Conservation (phyloP, 2,329 filamentous ascomycete genomes). For the Exophiala alcalophila region DNA sequence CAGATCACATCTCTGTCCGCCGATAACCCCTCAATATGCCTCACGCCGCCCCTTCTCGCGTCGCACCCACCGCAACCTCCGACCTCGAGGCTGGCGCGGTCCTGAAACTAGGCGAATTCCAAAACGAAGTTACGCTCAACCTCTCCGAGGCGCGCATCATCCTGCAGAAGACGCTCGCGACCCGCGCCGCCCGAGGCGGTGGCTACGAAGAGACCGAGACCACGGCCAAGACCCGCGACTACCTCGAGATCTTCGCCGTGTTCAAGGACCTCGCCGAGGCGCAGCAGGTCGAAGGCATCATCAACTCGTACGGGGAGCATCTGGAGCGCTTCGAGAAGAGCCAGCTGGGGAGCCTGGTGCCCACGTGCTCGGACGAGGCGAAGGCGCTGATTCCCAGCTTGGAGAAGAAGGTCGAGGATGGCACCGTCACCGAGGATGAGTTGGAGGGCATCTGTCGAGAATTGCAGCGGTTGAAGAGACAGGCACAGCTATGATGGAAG, state of each 20-base stretch:
- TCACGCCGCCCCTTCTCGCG: constrained; percentile 30
- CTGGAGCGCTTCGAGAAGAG: constrained; percentile 91
- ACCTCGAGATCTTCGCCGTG: constrained; percentile 89
- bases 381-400: constrained; percentile 92
- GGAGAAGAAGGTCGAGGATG: constrained; percentile 72
- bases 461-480: constrained; percentile 68
- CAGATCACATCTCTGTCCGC: no score
- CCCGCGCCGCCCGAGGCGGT: constrained; percentile 37
- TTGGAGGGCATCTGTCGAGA: constrained; percentile 85
- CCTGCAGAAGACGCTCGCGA: constrained; percentile 81
- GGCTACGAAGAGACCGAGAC: constrained; percentile 52
- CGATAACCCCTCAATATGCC: constrained; percentile 13
- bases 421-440: constrained; percentile 62
- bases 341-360: constrained; percentile 76
- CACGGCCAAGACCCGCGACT: constrained; percentile 82
- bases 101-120: constrained; percentile 88
- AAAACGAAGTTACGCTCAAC: constrained; percentile 85
- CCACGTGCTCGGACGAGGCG: constrained; percentile 88
- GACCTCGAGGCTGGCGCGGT: constrained; percentile 83
- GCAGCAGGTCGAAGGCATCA: constrained; percentile 84
- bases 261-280: constrained; percentile 96
- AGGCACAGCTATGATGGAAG: constrained; percentile 29
- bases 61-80: constrained; percentile 52
- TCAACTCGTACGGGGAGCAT: constrained; percentile 70
- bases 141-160: constrained; percentile 89